Conservation (phyloP, 2,329 filamentous ascomycete species). For the Madurella mycetomatis region DNA sequence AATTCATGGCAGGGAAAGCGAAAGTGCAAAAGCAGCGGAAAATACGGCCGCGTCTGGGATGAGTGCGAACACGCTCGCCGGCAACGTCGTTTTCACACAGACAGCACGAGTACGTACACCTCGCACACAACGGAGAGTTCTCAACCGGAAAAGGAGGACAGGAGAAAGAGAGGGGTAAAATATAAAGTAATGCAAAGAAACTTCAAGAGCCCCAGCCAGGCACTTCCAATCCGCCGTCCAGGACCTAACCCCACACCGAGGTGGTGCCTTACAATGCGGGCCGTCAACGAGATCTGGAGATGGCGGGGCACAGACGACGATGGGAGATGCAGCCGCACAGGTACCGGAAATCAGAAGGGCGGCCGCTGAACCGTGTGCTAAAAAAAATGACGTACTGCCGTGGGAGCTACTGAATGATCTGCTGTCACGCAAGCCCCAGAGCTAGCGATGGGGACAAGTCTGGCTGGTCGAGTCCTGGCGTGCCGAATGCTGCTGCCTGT, state of each 20-base stretch:
- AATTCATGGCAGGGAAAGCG: slow-evolving; percentile 6
- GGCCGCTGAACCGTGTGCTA: no score
- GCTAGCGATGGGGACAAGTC: neutral
- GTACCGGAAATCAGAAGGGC: no score
- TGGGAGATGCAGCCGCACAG: no score
- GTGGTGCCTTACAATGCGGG: no score
- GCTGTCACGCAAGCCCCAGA: neutral
- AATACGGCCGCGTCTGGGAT: neutral
- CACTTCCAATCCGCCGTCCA: neutral
- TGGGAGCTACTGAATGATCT: neutral
- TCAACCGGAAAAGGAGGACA: neutral
- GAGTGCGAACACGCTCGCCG: slow-evolving; percentile 1
- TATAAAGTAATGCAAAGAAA: neutral
- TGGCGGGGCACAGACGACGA: no score
- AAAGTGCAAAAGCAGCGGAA: neutral
- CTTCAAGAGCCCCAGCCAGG: neutral
- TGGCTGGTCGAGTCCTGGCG: slow-evolving; percentile 3
- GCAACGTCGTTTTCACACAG: neutral
- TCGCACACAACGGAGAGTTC: neutral
- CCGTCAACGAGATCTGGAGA: no score
- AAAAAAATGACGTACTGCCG: neutral
- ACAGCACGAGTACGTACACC: neutral
- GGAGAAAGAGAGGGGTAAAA: neutral
- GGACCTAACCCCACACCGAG: neutral
- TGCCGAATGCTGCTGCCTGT: slow-evolving; percentile 18